Conservation (phyloP, 176 grass and related monocot genomes). For the Aegilops speltoides region DNA sequence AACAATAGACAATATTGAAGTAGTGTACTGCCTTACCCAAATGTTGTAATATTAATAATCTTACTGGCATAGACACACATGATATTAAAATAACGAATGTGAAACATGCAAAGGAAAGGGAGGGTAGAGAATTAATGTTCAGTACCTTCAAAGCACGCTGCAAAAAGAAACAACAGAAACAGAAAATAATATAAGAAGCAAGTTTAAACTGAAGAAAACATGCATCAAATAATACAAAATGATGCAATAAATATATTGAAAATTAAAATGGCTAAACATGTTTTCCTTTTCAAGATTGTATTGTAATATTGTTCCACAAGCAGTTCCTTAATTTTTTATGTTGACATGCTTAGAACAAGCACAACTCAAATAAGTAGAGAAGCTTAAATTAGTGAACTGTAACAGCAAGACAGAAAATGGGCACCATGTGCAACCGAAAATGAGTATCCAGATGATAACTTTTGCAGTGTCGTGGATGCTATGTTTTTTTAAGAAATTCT, state of each 20-base stretch:
- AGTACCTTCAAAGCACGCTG: conserved; percentile 92
- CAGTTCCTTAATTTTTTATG: background rate
- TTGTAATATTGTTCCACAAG: conserved; percentile 8
- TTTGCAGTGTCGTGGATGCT: background rate
- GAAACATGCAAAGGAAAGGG: conserved; percentile 9
- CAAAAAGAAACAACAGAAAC: conserved; percentile 41
- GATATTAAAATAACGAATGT: conserved; percentile 17
- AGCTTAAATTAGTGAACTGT: background rate
- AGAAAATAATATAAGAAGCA: conserved; percentile 37
- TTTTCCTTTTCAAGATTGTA: background rate
- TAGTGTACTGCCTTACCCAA: conserved; percentile 5
- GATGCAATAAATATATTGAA: background rate
- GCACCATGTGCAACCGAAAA: background rate
- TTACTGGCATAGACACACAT: background rate
- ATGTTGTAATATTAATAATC: conserved; percentile 5
- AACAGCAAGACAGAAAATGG: background rate
- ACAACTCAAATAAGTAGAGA: conserved; percentile 25
- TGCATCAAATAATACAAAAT: background rate
- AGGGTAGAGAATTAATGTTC: conserved; percentile 9
- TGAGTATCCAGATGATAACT: background rate
- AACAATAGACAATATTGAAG: background rate
- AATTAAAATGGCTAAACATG: background rate
- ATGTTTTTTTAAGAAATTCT: conserved; percentile 12
- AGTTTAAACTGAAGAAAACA: conserved; percentile 2
- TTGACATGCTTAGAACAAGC: background rate